Base-by-base conservation (phyloP, 371 early-diverging fungal genomes). In the Polyrhizophydium stewartii region DNA sequence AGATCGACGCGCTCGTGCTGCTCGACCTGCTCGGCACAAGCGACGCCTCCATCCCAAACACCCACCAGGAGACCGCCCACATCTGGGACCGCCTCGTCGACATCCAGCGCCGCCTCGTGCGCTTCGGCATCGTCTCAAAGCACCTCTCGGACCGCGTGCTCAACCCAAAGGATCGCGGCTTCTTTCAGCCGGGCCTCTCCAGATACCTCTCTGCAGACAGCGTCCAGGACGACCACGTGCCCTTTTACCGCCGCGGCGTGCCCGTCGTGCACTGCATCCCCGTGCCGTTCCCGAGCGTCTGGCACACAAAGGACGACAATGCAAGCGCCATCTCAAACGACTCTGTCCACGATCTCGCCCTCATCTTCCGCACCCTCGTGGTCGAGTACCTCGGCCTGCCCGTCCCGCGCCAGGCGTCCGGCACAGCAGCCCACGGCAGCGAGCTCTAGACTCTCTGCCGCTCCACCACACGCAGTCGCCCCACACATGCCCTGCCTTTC, bases 161-260 rank as follows among this genome's bases (percentile, higher is more conserved):
- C n/a, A 21, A 1, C 71, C 80, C 3, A 47, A 71, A 38, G 1
- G 75, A 64, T 16, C 73, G 73, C 27, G 85, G 81, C 35, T 87
- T 82, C 59, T 89, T 89, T 64, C 63, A 67, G 22, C 51, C 61
- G 22, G 64, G 74, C 40, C 56, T 58, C 41, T 35, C 45, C 0
- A 61, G 65, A 13, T 64, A 58, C 10, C 55, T 60, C 27, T 65
- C 61, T 28, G 75, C 85, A 62, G 70, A 82, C 56, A 73, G 70
- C 7, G 77, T 96, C 43, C 87, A 87, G 55, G 98, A 97, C 69
- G 98, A 98, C 71, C 98, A 98, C 74, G 61, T 85, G 17, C 97
- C 98, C 2, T 98, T 98, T 71, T 32, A 88, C 45, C 51, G 76
- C 21, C 79, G 84, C 37, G 89, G 91, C 24, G 92, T 95, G 0